Percentiles rank a stretch among this genome's conserved stretches.
Conservation (phyloP, 495 filamentous ascomycete species). For the Penicillium parvum region DNA sequence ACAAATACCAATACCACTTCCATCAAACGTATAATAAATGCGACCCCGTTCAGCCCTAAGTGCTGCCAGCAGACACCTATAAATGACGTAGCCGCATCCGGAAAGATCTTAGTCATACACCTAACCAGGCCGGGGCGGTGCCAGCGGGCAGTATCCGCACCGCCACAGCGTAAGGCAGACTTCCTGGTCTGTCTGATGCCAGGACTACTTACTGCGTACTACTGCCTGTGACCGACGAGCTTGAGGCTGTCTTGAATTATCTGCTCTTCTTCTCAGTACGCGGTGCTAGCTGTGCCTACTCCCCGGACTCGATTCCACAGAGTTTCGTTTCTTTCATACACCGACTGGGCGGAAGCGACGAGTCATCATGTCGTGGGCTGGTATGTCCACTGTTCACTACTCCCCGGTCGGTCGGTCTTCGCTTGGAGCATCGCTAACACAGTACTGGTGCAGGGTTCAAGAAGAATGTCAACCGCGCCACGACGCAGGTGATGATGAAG, state of each 20-base stretch:
- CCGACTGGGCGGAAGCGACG: neutral
- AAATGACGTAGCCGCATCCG: conserved; percentile 28
- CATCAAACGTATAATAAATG: neutral
- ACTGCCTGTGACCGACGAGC: neutral
- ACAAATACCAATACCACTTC: neutral
- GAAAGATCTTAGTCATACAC: conserved; percentile 7
- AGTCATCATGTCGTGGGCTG: conserved; percentile 58
- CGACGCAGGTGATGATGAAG: conserved; percentile 99
- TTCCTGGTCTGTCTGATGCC: conserved; percentile 2
- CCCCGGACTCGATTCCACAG: neutral
- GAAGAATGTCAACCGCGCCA: conserved; percentile 97
- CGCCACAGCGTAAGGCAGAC: conserved; percentile 16
- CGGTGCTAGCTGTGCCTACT: neutral
- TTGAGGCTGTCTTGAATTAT: neutral
- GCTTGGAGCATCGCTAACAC: conserved; percentile 1
- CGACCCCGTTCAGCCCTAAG: conserved; percentile 1
- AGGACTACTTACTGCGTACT: neutral
- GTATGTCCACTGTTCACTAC: conserved; percentile 30
- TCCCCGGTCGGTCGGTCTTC: neutral
- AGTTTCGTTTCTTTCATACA: no score
- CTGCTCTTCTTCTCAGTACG: neutral
- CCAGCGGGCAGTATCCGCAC: no score
- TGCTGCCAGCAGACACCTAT: no score
- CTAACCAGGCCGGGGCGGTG: no score
- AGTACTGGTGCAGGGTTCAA: conserved; percentile 79